A percentile compares a stretch with the other conserved stretches of the same genome.
phyloP scores from a whole-genome alignment of 352 stramenopile species.

The Pythium biforme region DNA sequence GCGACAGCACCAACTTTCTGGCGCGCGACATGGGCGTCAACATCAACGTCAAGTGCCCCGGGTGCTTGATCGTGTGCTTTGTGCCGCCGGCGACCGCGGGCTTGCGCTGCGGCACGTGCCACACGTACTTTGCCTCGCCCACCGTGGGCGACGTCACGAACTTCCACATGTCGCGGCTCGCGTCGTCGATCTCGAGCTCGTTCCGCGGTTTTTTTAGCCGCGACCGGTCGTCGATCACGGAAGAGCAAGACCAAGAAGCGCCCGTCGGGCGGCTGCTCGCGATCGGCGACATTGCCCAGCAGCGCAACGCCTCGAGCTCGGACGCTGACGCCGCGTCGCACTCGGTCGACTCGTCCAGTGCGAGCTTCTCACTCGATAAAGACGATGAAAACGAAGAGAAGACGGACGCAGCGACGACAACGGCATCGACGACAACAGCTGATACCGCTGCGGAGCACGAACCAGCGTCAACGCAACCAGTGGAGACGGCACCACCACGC shows the following conservation, averaged over 20 bases:
- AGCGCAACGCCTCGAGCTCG: slow-evolving; percentile 24
- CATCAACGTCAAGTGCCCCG: slow-evolving; percentile 83
- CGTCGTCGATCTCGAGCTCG: slow-evolving; percentile 74
- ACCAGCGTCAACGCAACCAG: background rate
- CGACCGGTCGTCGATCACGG: slow-evolving; percentile 26
- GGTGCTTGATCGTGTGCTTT: slow-evolving; percentile 68
- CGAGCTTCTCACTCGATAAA: background rate
- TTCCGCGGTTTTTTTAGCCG: slow-evolving; percentile 71
- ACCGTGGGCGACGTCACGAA: slow-evolving; percentile 78
- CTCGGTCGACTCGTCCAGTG: background rate
- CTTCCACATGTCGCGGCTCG: slow-evolving; percentile 78
- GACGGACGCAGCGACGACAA: background rate
- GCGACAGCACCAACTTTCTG: slow-evolving; percentile 78
- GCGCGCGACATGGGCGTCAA: slow-evolving; percentile 81
- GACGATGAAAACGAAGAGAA: slow-evolving; percentile 19
- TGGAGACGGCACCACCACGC: background rate
- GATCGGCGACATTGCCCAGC: slow-evolving; percentile 47
- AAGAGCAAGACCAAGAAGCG: slow-evolving; percentile 41
- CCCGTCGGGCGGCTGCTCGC: slow-evolving; percentile 63
- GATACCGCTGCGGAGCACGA: background rate
- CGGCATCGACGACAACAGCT: background rate
- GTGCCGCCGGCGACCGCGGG: slow-evolving; percentile 74
- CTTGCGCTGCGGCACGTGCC: slow-evolving; percentile 73
- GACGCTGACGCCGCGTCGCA: background rate
- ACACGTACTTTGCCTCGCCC: slow-evolving; percentile 83